Evolutionary conservation across 805 yeast genomes (phyloP), one percentile per base, ranked within the genome.

Genomic region (Myxozyma neotropica): DNA sequence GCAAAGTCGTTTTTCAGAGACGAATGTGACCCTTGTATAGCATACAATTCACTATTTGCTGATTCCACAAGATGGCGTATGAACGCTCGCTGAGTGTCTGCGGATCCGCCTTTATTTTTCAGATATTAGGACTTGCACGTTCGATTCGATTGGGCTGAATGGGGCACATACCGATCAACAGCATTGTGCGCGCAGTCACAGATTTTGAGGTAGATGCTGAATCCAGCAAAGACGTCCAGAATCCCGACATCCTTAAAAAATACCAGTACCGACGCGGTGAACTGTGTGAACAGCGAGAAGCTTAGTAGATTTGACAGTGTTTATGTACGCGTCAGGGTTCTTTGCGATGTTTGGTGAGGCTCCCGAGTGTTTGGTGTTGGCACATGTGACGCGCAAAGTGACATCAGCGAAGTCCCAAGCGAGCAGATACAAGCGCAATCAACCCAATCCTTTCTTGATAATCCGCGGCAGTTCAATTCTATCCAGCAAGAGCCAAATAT

Each of bases 1-100:
- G 66, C 68, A 43, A 68, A 56, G 10, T 57, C 62, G 33, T 63
- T 67, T 17, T 69, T 64, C 7, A 40, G n/a, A 6, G 35, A n/a
- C 6, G 39, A 4, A 26, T 47, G 15, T 17, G 52, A 13, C 33
- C 48, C 58, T n/a, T 48, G 40, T 8, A 62, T 45, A 23, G 53
- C 13, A 39, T 42, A 48, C 12, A 24, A 13, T 6, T 29, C 42
- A 19, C 31, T 31, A 39, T 21, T 23, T 5, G 57, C 60, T 12
- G 65, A 55, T n/a, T 24, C 3, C 17, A 26, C 51, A 2, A 58
- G 23, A 31, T 57, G 52, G n/a, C 46, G 38, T n/a, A 60, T 44
- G 57, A 53, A 57, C 10, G 40, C 19, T 7, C 31, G 42, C 64
- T 57, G 60, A 8, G 27, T 10, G 24, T 38, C 48, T 15, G 57